Base-by-base conservation (phyloP, 768 basidiomycete species). In the Rhodotorula taiwanensis region DNA sequence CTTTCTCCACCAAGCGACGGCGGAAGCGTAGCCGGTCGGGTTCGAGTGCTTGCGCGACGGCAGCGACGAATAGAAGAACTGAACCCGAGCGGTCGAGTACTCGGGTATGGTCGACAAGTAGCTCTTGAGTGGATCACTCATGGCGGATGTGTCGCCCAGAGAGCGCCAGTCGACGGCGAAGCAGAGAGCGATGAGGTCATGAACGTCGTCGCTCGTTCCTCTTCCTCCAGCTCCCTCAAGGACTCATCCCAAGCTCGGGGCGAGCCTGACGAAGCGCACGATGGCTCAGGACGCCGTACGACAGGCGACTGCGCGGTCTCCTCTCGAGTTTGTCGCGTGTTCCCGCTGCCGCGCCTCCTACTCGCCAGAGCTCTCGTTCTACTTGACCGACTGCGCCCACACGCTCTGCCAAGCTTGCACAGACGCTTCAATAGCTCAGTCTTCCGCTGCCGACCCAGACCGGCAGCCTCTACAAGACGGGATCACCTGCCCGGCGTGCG, bases 21-120 rank as follows among this genome's bases (percentile, higher is more conserved):
- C 67, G 18, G 52, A 31, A 8, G 62, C 44, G 67, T 64, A 69
- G 21, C 67, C 67, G 16, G 67, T 64, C 42, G 67, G 67, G 53
- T 69, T 69, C 18, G 63, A 55, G 25, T 48, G 54, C 49, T 64
- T 64, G 56, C 59, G 60, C 1, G 55, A 42, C 1, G 67, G 55
- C 30, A 69, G 55, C n/a, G 59, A 61, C 13, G 67, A 69, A 49
- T 69, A 69, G 48, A 52, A 54, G 49, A 69, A 69, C 49, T 68
- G 58, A 25, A 54, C 18, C 21, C 34, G 30, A 1, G 48, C 18
- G 7, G 55, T 54, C 45, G 50, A 49, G 51, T 57, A 61, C 52
- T 66, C 64, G 14, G 64, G 55, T 18, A 66, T 45, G 2, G 45
- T n/a, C 20, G 21, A 23, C 21, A 68, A 55, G 47, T 51, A 18